Conservation (phyloP, 2,329 filamentous ascomycete species). For the Verticillium longisporum region DNA sequence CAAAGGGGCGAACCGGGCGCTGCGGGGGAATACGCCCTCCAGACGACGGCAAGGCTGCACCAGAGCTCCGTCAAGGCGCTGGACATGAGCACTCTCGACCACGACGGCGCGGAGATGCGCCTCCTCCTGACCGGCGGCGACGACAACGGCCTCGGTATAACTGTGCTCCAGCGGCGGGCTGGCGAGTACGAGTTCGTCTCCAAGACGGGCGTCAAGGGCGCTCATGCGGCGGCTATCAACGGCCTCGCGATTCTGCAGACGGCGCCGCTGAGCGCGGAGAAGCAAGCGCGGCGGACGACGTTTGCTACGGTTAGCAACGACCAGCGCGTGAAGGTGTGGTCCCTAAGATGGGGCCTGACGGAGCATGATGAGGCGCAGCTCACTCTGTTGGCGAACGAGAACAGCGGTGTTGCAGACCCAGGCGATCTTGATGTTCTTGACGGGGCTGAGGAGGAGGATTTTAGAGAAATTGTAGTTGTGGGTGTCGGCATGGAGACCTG, state of each 20-base stretch:
- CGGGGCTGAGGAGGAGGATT: not conserved
- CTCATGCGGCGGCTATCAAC: slow-evolving; percentile 69
- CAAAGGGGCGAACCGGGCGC: not conserved
- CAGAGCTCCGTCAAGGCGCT: slow-evolving; percentile 74
- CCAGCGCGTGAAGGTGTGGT: slow-evolving; percentile 53
- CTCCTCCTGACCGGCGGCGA: slow-evolving; percentile 72
- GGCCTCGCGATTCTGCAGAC: slow-evolving; percentile 34
- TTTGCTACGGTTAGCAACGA: slow-evolving; percentile 49
- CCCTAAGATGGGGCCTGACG: slow-evolving; percentile 5
- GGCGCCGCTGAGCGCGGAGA: slow-evolving; percentile 1
- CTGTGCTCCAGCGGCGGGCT: slow-evolving; percentile 24
- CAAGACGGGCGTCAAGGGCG: slow-evolving; percentile 36
- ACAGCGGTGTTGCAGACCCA: slow-evolving; percentile 55
- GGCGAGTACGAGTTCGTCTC: slow-evolving; percentile 14
- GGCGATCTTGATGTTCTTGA: slow-evolving; percentile 40
- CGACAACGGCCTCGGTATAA: slow-evolving; percentile 70
- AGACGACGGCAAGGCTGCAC: slow-evolving; percentile 49
- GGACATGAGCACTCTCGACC: slow-evolving; percentile 27
- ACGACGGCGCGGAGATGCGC: slow-evolving; percentile 28
- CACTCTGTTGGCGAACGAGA: slow-evolving; percentile 38
- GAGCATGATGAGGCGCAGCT: slow-evolving; percentile 16
- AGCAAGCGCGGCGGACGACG: slow-evolving; percentile 6
- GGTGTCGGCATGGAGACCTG: slow-evolving; percentile 42
- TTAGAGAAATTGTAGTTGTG: slow-evolving; percentile 27
- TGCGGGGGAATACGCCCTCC: slow-evolving; percentile 17